Evolutionary conservation across 2,329 filamentous ascomycete species (phyloP).

Genomic region (Penicillium fuscoglaucum): DNA sequence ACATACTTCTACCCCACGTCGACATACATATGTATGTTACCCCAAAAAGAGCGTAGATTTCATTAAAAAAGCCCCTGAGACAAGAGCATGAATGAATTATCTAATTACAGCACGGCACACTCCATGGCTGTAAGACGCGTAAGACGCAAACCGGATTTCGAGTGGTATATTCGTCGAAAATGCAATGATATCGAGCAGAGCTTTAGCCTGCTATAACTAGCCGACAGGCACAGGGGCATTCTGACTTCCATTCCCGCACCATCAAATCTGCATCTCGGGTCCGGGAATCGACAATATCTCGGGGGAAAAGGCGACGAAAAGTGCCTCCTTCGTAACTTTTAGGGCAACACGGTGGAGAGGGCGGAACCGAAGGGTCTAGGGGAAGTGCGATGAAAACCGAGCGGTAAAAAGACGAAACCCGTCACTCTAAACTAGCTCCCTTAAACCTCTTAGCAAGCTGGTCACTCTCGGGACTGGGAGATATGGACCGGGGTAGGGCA

Average conservation of each 20-base stretch:
- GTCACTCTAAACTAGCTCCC: conserved; percentile 58
- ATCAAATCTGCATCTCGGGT: neutral
- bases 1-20: neutral
- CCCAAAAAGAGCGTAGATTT: neutral
- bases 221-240: neutral
- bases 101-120: neutral
- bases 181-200: neutral
- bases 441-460: conserved; percentile 66
- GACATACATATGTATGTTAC: no score
- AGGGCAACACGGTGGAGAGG: neutral
- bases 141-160: neutral
- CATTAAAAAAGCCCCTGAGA: neutral
- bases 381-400: conserved; percentile 12
- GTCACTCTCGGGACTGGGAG: conserved; percentile 54
- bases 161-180: neutral
- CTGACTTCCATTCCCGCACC: neutral
- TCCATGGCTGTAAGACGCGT: neutral
- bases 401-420: conserved; percentile 14
- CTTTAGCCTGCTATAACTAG: neutral
- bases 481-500: conserved; percentile 35
- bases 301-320: neutral
- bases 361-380: neutral
- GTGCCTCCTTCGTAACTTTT: neutral
- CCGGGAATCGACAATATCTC: neutral
- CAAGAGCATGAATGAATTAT: neutral